phyloP scores from a whole-genome alignment of 495 filamentous ascomycete genomes.

The Achaetomiella virescens region DNA sequence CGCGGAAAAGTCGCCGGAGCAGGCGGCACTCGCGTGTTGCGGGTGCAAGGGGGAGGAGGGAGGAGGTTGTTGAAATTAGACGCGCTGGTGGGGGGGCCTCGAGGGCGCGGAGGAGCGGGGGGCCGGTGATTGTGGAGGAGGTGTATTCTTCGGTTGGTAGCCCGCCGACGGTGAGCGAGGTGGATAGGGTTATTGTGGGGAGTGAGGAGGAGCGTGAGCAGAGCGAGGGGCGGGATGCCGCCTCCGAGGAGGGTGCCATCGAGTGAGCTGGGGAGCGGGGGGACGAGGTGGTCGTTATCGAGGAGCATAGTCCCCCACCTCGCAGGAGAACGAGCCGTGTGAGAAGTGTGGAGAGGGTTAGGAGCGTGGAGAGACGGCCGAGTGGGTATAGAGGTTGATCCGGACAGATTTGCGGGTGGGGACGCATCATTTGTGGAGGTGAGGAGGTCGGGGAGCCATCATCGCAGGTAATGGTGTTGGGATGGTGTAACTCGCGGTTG shows the following conservation, averaged over 20 bases:
- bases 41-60: not conserved
- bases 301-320: constrained; percentile 35
- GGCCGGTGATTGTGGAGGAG: constrained; percentile 30
- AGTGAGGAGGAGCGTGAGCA: constrained; percentile 24
- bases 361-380: constrained; percentile 31
- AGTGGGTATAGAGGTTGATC: constrained; percentile 30
- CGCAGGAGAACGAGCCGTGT: constrained; percentile 28
- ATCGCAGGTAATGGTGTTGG: constrained; percentile 11
- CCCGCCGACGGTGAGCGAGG: not conserved
- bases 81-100: constrained; percentile 20
- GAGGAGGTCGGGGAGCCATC: constrained; percentile 25
- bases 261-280: constrained; percentile 10
- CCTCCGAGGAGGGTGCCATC: constrained; percentile 18
- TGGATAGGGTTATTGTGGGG: constrained; percentile 36
- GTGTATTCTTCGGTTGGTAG: not conserved
- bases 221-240: constrained; percentile 11
- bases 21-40: constrained; percentile 7
- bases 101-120: not conserved
- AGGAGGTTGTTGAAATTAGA: constrained; percentile 36
- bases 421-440: constrained; percentile 26
- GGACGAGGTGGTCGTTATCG: constrained; percentile 43
- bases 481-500: not conserved
- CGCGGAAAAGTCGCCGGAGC: constrained; percentile 26
- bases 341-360: constrained; percentile 30
- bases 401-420: constrained; percentile 28